Conservation (phyloP, 305 asterid genomes). For the Rubia tinctorum region DNA sequence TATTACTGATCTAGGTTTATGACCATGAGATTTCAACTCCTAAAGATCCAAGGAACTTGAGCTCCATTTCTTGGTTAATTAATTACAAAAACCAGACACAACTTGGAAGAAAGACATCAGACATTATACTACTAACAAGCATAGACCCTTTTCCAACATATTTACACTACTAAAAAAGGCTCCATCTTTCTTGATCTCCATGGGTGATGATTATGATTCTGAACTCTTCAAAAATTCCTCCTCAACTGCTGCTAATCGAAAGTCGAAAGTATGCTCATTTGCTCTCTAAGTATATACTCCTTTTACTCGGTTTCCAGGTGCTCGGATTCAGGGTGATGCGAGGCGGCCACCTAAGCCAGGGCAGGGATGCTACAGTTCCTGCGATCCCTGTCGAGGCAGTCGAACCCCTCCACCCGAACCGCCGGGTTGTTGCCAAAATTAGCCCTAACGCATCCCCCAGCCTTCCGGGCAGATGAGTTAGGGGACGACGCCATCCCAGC, state of each 20-base stretch:
- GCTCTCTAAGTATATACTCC: slow-evolving; percentile 16
- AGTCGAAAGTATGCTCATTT: slow-evolving; percentile 23
- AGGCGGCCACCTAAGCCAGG: slow-evolving; percentile 42
- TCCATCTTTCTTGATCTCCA: slow-evolving; percentile 3
- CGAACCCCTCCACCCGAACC: slow-evolving; percentile 90
- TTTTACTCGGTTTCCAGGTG: neutral
- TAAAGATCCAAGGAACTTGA: slow-evolving; percentile 17
- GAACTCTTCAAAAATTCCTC: slow-evolving; percentile 29
- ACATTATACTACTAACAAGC: slow-evolving; percentile 29
- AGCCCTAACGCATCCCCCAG: slow-evolving; percentile 66
- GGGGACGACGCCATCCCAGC: slow-evolving; percentile 57
- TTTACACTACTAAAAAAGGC: slow-evolving; percentile 52
- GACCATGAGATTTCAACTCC: neutral
- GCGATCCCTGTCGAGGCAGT: slow-evolving; percentile 92
- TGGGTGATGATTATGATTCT: slow-evolving; percentile 20
- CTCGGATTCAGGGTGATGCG: neutral
- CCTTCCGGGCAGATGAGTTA: slow-evolving; percentile 53
- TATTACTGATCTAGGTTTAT: slow-evolving; percentile 22
- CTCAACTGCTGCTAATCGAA: slow-evolving; percentile 22
- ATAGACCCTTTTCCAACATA: slow-evolving; percentile 37
- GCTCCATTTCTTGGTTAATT: slow-evolving; percentile 19
- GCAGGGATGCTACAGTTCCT: slow-evolving; percentile 93
- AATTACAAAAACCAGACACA: slow-evolving; percentile 31
- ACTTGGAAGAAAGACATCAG: slow-evolving; percentile 21
- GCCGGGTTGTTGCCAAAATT: slow-evolving; percentile 94